Base-by-base conservation (phyloP, 768 basidiomycete genomes). In the Basidioascus undulatus region DNA sequence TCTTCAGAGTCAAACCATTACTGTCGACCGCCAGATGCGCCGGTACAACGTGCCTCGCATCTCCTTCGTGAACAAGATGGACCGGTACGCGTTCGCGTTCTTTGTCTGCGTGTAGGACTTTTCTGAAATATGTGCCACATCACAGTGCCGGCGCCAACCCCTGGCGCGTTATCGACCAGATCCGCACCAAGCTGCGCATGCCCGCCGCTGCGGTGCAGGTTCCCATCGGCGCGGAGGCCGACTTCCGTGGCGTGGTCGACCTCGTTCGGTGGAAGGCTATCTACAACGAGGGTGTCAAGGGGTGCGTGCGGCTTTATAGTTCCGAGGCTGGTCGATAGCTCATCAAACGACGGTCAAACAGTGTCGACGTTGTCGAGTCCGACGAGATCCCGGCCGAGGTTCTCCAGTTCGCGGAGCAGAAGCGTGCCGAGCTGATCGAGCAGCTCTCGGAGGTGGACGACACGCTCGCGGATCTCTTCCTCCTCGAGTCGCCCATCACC, bases 41-140 rank as follows among this genome's bases (percentile, higher is more conserved):
- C 72, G 92, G 27, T 98, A 98, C 56, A 76, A 76, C 52, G 82
- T 98, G 43, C 92, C 92, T 43, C 70, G 92, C 33, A 69, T 98
- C 44, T 92, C 84, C 0, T 96, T 92, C 58, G 72, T 96, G 53
- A 96, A 96, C 61, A 96, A 96, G 62, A 94, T 96, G 89, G 89
- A 96, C 53, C 70, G 83, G 80, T 80, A 37, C 12, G 59, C n/a
- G n/a, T n/a, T 51, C 11, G 10, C 10, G 2, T 13, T 19, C 23
- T 23, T 27, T 2, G 37, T 23, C 6, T 25, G 20, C 16, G 10
- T 33, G 5, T 19, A 26, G 23, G 24, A 32, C 13, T 34, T 23
- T 32, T 4, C 12, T 33, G 11, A 33, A 32, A n/a, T 24, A n/a
- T 26, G 44, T 3, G 40, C 15, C 19, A 24, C 15, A 3, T 37